Percentiles rank a stretch among this genome's conserved stretches.
phyloP scores from a whole-genome alignment of 2,329 filamentous ascomycete species.

The Dothideomycetes sp. region DNA sequence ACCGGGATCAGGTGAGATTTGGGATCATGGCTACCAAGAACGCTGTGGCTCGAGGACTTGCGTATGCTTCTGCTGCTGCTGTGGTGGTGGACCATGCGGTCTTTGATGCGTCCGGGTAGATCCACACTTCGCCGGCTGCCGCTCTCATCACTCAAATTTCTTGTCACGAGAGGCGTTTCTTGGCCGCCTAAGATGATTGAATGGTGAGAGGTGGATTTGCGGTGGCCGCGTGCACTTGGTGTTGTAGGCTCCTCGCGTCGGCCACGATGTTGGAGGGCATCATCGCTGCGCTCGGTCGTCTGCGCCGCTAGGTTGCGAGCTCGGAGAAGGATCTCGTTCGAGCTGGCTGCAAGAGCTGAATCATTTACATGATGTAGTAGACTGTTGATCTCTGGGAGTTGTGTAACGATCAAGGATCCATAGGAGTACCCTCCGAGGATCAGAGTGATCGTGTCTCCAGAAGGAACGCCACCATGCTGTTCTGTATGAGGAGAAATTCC shows the following conservation, averaged over 20 bases:
- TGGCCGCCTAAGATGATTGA: conserved; percentile 31
- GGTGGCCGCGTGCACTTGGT: conserved; percentile 6
- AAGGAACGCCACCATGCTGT: neutral
- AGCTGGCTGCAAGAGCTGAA: conserved; percentile 43
- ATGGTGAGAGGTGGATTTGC: conserved; percentile 10
- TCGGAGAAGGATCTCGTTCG: conserved; percentile 58
- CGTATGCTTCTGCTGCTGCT: neutral
- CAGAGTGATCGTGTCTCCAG: conserved; percentile 21
- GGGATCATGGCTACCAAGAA: conserved; percentile 12
- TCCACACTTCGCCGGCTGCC: conserved; percentile 11
- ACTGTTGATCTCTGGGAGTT: conserved; percentile 48
- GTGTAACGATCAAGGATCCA: conserved; percentile 69
- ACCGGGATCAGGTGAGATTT: no score
- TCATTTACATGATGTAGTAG: conserved; percentile 51
- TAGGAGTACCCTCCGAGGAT: conserved; percentile 82
- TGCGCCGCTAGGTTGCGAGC: conserved; percentile 58
- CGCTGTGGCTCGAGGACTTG: conserved; percentile 8
- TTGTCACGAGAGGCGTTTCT: conserved; percentile 14
- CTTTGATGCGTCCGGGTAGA: conserved; percentile 21
- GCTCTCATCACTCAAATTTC: neutral
- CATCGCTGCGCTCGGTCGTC: conserved; percentile 27
- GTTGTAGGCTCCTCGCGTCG: conserved; percentile 12
- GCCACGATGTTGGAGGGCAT: conserved; percentile 22
- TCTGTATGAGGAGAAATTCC: neutral
- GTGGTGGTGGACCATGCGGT: conserved; percentile 15